A percentile compares a stretch with the other conserved stretches of the same genome.
These are phyloP conservation scores for Novymonas esmeraldas DNA, from an alignment of 208 protist species.

Conservation along the genomic window DNA sequence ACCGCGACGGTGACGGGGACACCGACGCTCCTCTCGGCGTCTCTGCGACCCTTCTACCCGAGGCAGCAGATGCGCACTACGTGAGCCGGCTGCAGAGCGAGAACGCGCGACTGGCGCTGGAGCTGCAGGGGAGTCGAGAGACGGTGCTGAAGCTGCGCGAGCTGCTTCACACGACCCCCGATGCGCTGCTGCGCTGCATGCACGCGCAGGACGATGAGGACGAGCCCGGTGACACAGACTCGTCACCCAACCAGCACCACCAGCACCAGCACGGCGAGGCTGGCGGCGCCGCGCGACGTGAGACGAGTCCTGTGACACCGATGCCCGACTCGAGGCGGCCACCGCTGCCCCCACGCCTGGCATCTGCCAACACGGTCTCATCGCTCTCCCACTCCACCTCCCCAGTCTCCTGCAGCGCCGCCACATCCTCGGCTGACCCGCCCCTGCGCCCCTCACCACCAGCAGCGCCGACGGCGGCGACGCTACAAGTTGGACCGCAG, in stretches of 20 bases:
- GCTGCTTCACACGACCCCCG: slow-evolving; percentile 15
- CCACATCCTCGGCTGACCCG: background rate
- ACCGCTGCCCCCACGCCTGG: slow-evolving; percentile 7
- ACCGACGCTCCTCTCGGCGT: no score
- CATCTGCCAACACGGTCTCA: slow-evolving; percentile 6
- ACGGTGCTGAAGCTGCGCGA: slow-evolving; percentile 17
- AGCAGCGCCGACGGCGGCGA: background rate
- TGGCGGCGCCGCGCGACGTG: no score
- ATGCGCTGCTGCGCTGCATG: background rate
- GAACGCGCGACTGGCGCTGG: slow-evolving; percentile 8
- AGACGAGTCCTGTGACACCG: no score
- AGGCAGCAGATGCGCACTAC: background rate
- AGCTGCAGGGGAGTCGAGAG: slow-evolving; percentile 14
- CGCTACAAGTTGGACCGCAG: background rate
- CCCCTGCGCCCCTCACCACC: background rate
- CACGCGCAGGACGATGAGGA: background rate
- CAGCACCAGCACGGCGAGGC: background rate
- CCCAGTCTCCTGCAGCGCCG: background rate
- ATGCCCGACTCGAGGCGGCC: background rate
- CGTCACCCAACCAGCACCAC: background rate
- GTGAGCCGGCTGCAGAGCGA: slow-evolving; percentile 17
- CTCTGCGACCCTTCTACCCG: background rate
- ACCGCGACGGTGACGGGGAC: background rate
- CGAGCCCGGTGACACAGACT: background rate
- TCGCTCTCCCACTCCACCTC: slow-evolving; percentile 10